Conservation (phyloP, 1,139 yeast species). For the Candida labiduridarum region DNA sequence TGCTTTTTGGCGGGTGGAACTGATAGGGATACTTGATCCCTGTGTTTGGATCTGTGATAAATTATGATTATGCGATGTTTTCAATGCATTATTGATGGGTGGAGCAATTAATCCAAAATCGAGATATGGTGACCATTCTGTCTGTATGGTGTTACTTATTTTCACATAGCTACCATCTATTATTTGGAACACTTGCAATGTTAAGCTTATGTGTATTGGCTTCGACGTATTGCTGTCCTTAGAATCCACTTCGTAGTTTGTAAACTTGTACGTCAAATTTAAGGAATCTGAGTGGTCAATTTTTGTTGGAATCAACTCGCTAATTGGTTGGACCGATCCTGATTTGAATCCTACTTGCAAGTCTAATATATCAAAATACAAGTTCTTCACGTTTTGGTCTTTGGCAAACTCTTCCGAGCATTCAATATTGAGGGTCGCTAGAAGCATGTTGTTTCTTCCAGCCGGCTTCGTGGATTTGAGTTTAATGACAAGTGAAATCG, state of each 20-base stretch:
- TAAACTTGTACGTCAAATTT: conserved; percentile 48
- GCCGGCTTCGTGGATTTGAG: conserved; percentile 61
- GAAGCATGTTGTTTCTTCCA: conserved; percentile 51
- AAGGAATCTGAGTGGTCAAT: conserved; percentile 35
- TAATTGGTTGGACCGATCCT: conserved; percentile 32
- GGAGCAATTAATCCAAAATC: conserved; percentile 57
- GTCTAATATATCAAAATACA: conserved; percentile 41
- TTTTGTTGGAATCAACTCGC: conserved; percentile 23
- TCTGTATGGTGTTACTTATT: conserved; percentile 41
- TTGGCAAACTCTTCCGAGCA: conserved; percentile 44
- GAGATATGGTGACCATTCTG: conserved; percentile 63
- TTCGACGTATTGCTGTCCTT: conserved; percentile 25
- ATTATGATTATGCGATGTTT: conserved; percentile 23
- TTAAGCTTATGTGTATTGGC: conserved; percentile 37
- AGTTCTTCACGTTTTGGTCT: conserved; percentile 16
- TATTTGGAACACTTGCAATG: conserved; percentile 27
- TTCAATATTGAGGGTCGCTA: conserved; percentile 60
- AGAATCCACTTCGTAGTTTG: conserved; percentile 26
- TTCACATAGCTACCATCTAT: conserved; percentile 14
- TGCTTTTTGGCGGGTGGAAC: conserved; percentile 21
- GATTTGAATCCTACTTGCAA: conserved; percentile 43
- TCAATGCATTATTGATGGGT: conserved; percentile 44
- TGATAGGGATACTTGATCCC: conserved; percentile 11
- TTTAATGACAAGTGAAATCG: conserved; percentile 45
- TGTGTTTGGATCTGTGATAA: conserved; percentile 28